Percentiles rank a stretch among this genome's conserved stretches.
These are phyloP conservation scores for Pichia membranifaciens DNA, from an alignment of 805 yeast species.

Conservation along the genomic window DNA sequence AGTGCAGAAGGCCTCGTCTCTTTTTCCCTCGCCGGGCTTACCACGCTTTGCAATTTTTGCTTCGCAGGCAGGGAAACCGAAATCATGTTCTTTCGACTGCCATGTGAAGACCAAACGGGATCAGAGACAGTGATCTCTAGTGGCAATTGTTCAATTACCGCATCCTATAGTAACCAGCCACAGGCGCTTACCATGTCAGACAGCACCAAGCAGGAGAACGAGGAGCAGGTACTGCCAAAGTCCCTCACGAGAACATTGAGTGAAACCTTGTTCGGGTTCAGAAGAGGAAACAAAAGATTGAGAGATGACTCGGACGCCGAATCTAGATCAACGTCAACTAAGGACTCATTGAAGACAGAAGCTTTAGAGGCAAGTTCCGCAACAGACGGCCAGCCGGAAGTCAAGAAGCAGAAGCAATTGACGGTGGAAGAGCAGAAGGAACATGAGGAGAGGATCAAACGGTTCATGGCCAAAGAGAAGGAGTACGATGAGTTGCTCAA, in stretches of 20 bases:
- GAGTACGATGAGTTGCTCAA: constrained; percentile 61
- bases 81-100: too few relatives aligned
- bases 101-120: too few relatives aligned
- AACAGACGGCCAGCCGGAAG: not conserved
- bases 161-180: too few relatives aligned
- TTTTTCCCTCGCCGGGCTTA: too few relatives aligned
- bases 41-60: too few relatives aligned
- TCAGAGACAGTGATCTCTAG: too few relatives aligned
- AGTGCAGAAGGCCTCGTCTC: too few relatives aligned
- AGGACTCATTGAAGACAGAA: not conserved
- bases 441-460: constrained; percentile 20
- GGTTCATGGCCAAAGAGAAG: constrained; percentile 41
- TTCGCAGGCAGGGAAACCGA: too few relatives aligned
- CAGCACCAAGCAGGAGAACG: too few relatives aligned
- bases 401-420: constrained; percentile 10
- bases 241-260: constrained; percentile 14
- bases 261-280: constrained; percentile 13
- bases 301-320: constrained; percentile 7
- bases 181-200: too few relatives aligned
- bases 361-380: not conserved
- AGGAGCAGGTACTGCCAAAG: not conserved
- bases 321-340: not conserved
- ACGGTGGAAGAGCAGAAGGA: constrained; percentile 24
- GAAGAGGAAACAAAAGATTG: constrained; percentile 7
- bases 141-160: too few relatives aligned